Evolutionary conservation across 768 basidiomycete genomes (phyloP).

Genomic region (Chalciporus sphaerocephalus): DNA sequence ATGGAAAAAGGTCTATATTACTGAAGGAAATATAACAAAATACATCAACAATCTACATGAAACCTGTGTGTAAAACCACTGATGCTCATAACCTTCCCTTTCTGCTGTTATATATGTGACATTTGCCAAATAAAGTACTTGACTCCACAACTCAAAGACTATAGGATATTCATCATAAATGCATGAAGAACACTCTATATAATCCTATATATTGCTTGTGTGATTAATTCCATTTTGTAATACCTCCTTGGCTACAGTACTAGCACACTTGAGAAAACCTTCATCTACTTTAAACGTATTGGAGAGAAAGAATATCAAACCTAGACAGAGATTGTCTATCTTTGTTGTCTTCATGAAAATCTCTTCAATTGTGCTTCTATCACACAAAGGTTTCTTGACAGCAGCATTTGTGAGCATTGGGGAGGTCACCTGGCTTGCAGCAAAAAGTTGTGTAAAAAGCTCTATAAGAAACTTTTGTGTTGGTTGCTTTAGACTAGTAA

Average conservation of each 20-base stretch:
- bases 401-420: slow-evolving; percentile 49
- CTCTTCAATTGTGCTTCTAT: slow-evolving; percentile 64
- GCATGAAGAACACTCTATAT: too few relatives aligned
- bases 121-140: too few relatives aligned
- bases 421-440: slow-evolving; percentile 69
- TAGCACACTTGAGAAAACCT: slow-evolving; percentile 62
- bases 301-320: slow-evolving; percentile 68
- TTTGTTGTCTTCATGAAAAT: slow-evolving; percentile 73
- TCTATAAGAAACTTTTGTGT: slow-evolving; percentile 65
- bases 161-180: too few relatives aligned
- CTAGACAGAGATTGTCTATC: slow-evolving; percentile 64
- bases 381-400: slow-evolving; percentile 40
- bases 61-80: too few relatives aligned
- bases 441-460: slow-evolving; percentile 63
- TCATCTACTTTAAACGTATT: slow-evolving; percentile 38
- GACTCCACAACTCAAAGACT: too few relatives aligned
- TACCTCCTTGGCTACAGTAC: slow-evolving; percentile 63
- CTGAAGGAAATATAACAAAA: too few relatives aligned
- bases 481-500: slow-evolving; percentile 63
- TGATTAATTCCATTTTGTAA: slow-evolving; percentile 63
- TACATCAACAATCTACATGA: too few relatives aligned
- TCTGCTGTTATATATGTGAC: too few relatives aligned
- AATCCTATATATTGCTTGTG: too few relatives aligned
- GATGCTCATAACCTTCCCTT: too few relatives aligned
- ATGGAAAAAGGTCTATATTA: too few relatives aligned